Evolutionary conservation across 2,329 filamentous ascomycete species (phyloP).

Genomic region (Helicocarpus griseus): DNA sequence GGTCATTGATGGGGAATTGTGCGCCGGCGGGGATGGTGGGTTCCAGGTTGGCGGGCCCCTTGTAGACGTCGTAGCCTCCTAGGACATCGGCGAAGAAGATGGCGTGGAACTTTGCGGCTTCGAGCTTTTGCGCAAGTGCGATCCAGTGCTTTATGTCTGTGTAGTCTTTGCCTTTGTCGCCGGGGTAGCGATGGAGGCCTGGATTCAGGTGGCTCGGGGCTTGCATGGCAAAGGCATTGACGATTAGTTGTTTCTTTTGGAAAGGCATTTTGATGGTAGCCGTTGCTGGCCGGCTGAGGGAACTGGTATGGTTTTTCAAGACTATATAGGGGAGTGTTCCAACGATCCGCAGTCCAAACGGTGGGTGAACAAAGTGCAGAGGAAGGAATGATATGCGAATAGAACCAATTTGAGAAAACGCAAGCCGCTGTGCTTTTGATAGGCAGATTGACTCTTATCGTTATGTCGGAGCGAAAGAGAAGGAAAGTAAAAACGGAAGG

Average conservation of each 20-base stretch:
- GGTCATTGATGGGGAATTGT: slow-evolving; percentile 37
- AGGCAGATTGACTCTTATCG: too few relatives aligned
- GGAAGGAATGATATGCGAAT: too few relatives aligned
- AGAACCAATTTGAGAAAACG: too few relatives aligned
- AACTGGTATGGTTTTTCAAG: background rate
- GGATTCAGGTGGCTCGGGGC: slow-evolving; percentile 38
- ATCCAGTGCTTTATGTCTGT: slow-evolving; percentile 40
- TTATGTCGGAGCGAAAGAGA: too few relatives aligned
- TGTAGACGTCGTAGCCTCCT: slow-evolving; percentile 39
- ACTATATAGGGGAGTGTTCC: background rate
- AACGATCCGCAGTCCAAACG: too few relatives aligned
- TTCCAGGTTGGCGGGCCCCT: slow-evolving; percentile 29
- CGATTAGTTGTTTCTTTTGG: slow-evolving; percentile 31
- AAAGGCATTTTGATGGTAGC: background rate
- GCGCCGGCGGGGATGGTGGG: slow-evolving; percentile 31
- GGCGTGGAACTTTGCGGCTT: slow-evolving; percentile 41
- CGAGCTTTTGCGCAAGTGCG: slow-evolving; percentile 37
- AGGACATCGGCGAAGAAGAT: slow-evolving; percentile 44
- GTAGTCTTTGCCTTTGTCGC: slow-evolving; percentile 29
- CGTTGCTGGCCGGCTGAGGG: background rate
- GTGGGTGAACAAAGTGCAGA: too few relatives aligned
- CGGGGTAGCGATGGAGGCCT: slow-evolving; percentile 29
- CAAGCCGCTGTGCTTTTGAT: too few relatives aligned
- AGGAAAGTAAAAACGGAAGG: too few relatives aligned
- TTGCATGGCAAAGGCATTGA: slow-evolving; percentile 42